Evolutionary conservation across 106 monocot species (phyloP), one percentile per base, ranked within the genome.

Genomic region (Iris macrosiphon): DNA sequence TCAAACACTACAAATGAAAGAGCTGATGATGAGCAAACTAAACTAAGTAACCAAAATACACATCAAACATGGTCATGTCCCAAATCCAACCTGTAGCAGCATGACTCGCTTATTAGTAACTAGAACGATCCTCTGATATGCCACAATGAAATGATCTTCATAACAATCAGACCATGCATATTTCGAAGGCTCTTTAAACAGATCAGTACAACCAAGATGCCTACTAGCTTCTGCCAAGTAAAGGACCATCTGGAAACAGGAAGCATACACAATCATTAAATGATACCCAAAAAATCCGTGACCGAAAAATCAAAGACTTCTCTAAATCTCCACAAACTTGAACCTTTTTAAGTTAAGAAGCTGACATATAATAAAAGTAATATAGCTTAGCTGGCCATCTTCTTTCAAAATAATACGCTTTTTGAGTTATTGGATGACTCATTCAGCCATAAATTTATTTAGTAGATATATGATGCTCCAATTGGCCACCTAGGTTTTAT

Each of bases 131-230:
- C 87, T 80, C 34, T 91, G 90, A 24, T 70, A 70, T 40, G 83
- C 79, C 49, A 91, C 59, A 42, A 87, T 66, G 61, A 87, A 98
- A 71, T 98, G 90, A 32, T 78, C 70, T 76, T 87, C 98, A 66
- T 98, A 98, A 62, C 60, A 73, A 67, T 98, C 98, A 51, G 98
- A 91, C 98, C 98, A 91, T 55, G 98, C 98, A 66, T 77, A 98
- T 61, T 98, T 98, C 38, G 98, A 91, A 45, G 98, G 98, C 63
- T 98, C 98, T 60, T 82, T 90, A 69, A 98, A 98, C 55, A 98
- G 49, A 78, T 98, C 85, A 41, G 98, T 84, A 62, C 90, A 98
- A 30, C 85, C 91, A 57, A 98, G 62, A 71, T 81, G 83, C 33
- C 91, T 67, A 57, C 91, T 87, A 26, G 98, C 87, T 78, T 98